Conservation (phyloP, 306 rosid species). For the Mimosa bimucronata region DNA sequence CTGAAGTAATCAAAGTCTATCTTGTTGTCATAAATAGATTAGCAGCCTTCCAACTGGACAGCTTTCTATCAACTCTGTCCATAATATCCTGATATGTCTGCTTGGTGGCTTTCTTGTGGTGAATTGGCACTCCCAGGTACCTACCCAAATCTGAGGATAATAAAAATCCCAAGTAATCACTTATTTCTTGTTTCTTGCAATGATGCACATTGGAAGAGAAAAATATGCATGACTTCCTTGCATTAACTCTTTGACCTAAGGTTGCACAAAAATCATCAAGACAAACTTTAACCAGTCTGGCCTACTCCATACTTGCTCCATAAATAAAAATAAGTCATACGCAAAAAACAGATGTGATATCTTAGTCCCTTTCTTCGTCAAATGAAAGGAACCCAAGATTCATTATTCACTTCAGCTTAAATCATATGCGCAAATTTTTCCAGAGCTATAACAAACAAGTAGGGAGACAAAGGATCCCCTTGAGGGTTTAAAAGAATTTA, state of each 20-base stretch:
- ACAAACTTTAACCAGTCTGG: background rate
- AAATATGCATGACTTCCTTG: background rate
- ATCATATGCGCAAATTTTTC: background rate
- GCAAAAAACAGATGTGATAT: background rate
- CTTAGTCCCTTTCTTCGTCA: background rate
- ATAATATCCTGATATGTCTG: background rate
- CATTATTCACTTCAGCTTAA: background rate
- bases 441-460: background rate
- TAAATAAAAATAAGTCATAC: background rate
- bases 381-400: background rate
- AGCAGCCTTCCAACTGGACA: background rate
- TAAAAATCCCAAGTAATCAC: background rate
- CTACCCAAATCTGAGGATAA: too few relatives aligned
- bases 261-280: background rate
- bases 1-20: background rate
- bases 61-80: background rate
- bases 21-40: background rate
- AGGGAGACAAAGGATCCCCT: background rate
- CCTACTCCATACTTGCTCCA: background rate
- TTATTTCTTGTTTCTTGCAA: background rate
- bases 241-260: background rate
- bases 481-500: background rate
- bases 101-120: background rate
- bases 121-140: background rate
- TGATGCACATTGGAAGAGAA: background rate